Base-by-base conservation (phyloP, 352 stramenopile species). In the Globisporangium paroecandrum region DNA sequence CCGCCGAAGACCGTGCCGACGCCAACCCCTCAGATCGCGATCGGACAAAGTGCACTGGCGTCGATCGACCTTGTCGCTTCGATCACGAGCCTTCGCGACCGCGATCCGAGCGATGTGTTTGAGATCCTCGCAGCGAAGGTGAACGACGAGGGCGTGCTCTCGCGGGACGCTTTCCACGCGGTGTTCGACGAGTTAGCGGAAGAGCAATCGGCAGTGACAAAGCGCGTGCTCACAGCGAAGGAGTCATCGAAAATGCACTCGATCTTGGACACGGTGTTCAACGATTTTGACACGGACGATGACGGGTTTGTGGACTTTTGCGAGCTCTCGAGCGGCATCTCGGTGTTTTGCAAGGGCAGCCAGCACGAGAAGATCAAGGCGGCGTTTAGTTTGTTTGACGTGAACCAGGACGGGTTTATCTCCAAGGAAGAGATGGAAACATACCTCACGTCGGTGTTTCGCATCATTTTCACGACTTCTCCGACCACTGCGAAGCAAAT, bases 361-460 rank as follows among this genome's bases (percentile, higher is more conserved):
- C 85, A 95, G 53, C 72, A 89, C 57, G 88, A 97, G 34, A 96
- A 96, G 70, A 79, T 94, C 12, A 79, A 85, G 34, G 80, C 87
- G 2, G 86, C 88, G 3, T 97, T 97, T 57, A 81, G 77, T 36
- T 72, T 97, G 12, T 96, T 96, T 68, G 90, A 97, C 65, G 82
- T 96, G 64, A 91, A 96, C 62, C 81, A 91, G 66, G 89, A 97
- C 43, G 87, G 89, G 0, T 94, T 83, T 65, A 94, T 97, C 61
- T 87, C 83, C 10, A 69, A 69, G 8, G 76, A 90, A 51, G 89
- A 97, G 69, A 94, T 97, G 79, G 80, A 91, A 70, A 95, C 82
- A 57, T 97, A 97, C 56, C 69, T 97, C 51, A 70, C 82, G 10
- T 95, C 86, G 0, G 88, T 96, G 1, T 96, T 94, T 54, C 82